These are phyloP conservation scores for Graphium sp. DNA, from an alignment of 2,329 filamentous ascomycete genomes.

Conservation along the genomic window DNA sequence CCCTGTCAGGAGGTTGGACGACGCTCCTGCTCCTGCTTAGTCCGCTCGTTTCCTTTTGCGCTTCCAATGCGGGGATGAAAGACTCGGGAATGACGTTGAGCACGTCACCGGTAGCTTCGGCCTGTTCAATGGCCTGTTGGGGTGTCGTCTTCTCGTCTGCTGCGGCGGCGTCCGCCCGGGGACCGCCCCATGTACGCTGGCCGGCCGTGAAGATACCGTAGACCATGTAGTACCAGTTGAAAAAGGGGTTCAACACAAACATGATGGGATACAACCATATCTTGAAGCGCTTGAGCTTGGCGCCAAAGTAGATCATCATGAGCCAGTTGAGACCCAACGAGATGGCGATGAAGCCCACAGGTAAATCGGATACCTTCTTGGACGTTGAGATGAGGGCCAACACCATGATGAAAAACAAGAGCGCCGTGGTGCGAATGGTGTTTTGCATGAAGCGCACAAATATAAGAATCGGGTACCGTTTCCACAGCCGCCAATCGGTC, in stretches of 20 bases:
- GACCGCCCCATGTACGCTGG: conserved; percentile 89
- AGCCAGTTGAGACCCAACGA: conserved; percentile 87
- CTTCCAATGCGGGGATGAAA: conserved; percentile 47
- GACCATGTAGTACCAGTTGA: conserved; percentile 98
- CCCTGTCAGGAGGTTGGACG: no score
- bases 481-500: conserved; percentile 85
- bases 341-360: conserved; percentile 84
- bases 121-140: conserved; percentile 72
- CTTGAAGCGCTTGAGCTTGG: conserved; percentile 76
- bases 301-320: conserved; percentile 91
- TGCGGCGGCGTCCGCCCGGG: conserved; percentile 71
- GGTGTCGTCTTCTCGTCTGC: no score
- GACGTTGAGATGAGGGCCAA: conserved; percentile 74
- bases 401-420: conserved; percentile 89
- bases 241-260: conserved; percentile 90
- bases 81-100: conserved; percentile 80
- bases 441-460: conserved; percentile 88
- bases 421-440: conserved; percentile 83
- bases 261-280: conserved; percentile 90
- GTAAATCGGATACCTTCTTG: conserved; percentile 60
- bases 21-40: no score
- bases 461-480: conserved; percentile 72
- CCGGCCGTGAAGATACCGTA: conserved; percentile 92
- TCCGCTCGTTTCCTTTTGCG: no score
- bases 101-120: conserved; percentile 66